phyloP scores from a whole-genome alignment of 768 basidiomycete species.

The Termitomyces sp. region DNA sequence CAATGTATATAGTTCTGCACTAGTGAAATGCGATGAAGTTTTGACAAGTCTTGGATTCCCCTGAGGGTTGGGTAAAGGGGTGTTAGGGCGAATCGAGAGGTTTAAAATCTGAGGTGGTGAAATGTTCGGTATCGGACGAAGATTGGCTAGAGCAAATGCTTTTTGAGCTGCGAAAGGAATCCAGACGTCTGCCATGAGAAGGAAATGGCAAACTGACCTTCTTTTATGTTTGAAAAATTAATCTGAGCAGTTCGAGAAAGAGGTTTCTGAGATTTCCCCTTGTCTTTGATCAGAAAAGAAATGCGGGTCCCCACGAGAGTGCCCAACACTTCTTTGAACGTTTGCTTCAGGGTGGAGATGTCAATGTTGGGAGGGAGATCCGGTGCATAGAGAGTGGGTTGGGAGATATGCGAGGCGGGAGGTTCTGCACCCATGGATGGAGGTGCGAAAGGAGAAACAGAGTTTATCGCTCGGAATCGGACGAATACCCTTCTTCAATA shows the following conservation, averaged over 20 bases:
- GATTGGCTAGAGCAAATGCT: neutral
- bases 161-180: neutral
- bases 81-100: neutral
- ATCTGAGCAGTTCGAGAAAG: neutral
- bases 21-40: neutral
- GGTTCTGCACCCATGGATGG: neutral
- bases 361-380: neutral
- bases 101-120: neutral
- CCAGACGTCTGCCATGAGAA: no score
- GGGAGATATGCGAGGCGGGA: neutral
- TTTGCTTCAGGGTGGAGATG: neutral
- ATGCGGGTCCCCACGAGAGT: neutral
- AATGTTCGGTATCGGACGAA: neutral
- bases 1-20: neutral
- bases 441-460: neutral
- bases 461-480: neutral
- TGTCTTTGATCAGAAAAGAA: neutral
- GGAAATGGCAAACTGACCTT: neutral
- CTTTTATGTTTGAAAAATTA: neutral
- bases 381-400: neutral
- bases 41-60: neutral
- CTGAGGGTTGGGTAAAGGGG: neutral
- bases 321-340: neutral
- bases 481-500: no score
- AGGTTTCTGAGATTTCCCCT: neutral